Base-by-base conservation (phyloP, 2,329 filamentous ascomycete genomes). In the Diaporthe aspalathi region DNA sequence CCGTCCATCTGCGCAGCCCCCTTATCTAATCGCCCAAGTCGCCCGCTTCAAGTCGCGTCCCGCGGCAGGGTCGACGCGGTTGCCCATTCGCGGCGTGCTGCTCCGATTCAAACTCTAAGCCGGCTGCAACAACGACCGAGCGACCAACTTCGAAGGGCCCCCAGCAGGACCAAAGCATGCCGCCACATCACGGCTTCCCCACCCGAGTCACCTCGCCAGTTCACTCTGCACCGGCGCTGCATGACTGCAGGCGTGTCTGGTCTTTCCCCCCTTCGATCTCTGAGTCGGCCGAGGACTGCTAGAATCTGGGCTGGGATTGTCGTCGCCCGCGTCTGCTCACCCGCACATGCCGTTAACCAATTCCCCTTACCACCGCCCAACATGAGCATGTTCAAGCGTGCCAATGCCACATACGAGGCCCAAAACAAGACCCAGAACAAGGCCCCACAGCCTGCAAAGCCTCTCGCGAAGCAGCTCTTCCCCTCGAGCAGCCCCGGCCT, bases 401-500 rank as follows among this genome's bases (percentile, higher is more conserved):
- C 72, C 12, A 71, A 69, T 35, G 76, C 77, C 50, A 76, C 70
- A 14, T 83, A 80, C 74, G 77, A 83, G 79, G 82, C 83, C 71
- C 80, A 79, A 68, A 76, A 79, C 7, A 76, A 72, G 53, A 82
- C 83, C 72, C 80, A 79, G 69, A 76, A 79, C 7, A 76, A 72
- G 53, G 40, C 54, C 29, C 67, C 60, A 20, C 70, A 77, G 27
- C 78, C 79, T n/a, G 67, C 67, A n/a, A 72, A 53, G 12, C 74
- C 78, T 60, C 78, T 87, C 53, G 79, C 83, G 5, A 89, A 90
- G 78, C 83, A 87, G 70, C 80, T 88, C 20, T 88, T 90, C 74
- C 84, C 88, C 5, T 89, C 89, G 1, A 90, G 86, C 79, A 90
- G 85, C 74, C 86, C 87, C 79, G 90, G 85, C 74, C 86, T 87